Evolutionary conservation across 192 early-diverging fungal species (phyloP).

Genomic region (Mortierella hygrophila): DNA sequence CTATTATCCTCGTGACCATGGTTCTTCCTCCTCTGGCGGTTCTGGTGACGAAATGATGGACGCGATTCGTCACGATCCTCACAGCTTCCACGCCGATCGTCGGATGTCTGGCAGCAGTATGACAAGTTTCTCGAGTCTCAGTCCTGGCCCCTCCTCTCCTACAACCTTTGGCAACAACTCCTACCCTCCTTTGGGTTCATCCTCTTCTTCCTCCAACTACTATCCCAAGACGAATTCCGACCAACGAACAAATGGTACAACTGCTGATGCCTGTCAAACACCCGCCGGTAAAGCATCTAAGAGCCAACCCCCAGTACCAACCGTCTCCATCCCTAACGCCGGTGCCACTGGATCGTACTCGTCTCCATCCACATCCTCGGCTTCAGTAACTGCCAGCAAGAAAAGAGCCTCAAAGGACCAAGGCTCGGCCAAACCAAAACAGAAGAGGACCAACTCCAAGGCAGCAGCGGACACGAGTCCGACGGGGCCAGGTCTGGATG

Average conservation of each 20-base stretch:
- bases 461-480: not conserved
- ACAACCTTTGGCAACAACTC: slow-evolving; percentile 7
- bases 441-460: not conserved
- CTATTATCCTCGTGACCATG: not conserved
- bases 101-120: slow-evolving; percentile 24
- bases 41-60: slow-evolving; percentile 19
- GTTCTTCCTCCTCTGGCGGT: slow-evolving; percentile 14
- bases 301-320: not conserved
- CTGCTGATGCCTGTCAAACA: not conserved
- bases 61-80: not conserved
- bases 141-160: slow-evolving; percentile 27
- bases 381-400: slow-evolving; percentile 3
- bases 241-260: not conserved
- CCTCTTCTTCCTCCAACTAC: not conserved
- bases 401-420: slow-evolving; percentile 21
- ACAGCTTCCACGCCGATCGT: not conserved
- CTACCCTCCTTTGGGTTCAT: not conserved
- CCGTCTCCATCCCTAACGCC: not conserved
- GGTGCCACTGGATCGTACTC: not conserved
- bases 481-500: not conserved
- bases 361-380: not conserved
- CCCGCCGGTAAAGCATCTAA: not conserved
- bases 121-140: slow-evolving; percentile 20
- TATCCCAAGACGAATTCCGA: not conserved
- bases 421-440: slow-evolving; percentile 12